Conservation (phyloP, 2,329 filamentous ascomycete species). For the Neofusicoccum ribis region DNA sequence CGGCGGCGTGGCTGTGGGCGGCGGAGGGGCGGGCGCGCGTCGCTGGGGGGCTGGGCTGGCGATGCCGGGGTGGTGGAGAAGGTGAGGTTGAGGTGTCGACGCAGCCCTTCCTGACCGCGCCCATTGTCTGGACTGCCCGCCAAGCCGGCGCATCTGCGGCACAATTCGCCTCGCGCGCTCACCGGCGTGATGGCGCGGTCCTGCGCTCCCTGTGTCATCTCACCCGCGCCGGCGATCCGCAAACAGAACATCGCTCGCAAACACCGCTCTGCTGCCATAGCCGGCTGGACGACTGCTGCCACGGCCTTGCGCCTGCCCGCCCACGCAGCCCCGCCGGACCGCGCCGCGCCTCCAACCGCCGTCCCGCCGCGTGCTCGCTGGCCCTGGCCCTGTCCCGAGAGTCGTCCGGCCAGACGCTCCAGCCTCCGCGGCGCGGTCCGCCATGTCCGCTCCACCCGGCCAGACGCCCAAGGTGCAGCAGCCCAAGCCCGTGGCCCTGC, state of each 20-base stretch:
- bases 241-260: not conserved
- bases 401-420: no score
- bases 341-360: no score
- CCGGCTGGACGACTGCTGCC: no score
- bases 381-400: no score
- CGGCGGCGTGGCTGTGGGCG: not conserved
- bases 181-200: no score
- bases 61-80: slow-evolving; percentile 14
- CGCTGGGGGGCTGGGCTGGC: slow-evolving; percentile 10
- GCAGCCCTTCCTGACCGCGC: no score
- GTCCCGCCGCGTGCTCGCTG: no score
- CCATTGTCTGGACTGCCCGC: not conserved
- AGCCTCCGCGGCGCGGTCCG: not conserved
- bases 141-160: no score
- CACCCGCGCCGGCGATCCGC: not conserved
- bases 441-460: slow-evolving; percentile 1
- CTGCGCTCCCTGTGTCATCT: not conserved
- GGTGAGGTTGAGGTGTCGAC: not conserved
- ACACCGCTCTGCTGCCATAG: not conserved
- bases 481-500: slow-evolving; percentile 83
- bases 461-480: slow-evolving; percentile 63
- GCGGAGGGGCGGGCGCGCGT: not conserved
- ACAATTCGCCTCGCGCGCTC: no score
- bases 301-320: no score
- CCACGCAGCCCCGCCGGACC: no score